These are phyloP conservation scores for Stemphylium beticola DNA, from an alignment of 2,329 filamentous ascomycete species.

Conservation along the genomic window DNA sequence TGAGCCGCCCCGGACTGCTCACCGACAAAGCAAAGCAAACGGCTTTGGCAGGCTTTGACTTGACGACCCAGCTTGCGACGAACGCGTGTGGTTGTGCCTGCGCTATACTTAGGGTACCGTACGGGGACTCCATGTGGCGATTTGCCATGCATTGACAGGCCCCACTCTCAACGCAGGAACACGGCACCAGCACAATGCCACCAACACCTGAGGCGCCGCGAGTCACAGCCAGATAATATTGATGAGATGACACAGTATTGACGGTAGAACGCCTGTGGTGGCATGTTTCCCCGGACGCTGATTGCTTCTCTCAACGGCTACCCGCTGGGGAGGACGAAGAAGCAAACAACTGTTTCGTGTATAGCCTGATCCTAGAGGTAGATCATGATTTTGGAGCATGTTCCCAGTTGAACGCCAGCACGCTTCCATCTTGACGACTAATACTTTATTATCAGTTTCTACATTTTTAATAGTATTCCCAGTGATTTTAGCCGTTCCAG, in stretches of 20 bases:
- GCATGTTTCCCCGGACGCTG: not conserved
- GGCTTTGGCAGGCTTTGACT: not conserved
- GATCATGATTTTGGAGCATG: not conserved
- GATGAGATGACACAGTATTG: not conserved
- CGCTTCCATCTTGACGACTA: not conserved
- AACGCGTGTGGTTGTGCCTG: not conserved
- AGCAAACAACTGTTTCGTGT: slow-evolving; percentile 6
- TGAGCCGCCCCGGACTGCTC: not conserved
- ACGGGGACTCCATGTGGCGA: not conserved
- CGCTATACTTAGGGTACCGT: not conserved
- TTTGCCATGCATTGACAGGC: not conserved
- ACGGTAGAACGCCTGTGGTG: not conserved
- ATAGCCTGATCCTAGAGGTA: not conserved
- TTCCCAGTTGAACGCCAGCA: not conserved
- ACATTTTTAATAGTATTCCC: too few relatives aligned
- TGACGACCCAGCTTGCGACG: not conserved
- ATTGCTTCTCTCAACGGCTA: slow-evolving; percentile 9
- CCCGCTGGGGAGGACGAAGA: not conserved
- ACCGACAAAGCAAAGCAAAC: slow-evolving; percentile 1
- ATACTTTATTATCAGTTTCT: too few relatives aligned
- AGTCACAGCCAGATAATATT: slow-evolving; percentile 9
- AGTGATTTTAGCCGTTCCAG: too few relatives aligned
- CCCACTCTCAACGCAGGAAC: slow-evolving; percentile 16
- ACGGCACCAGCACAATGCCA: slow-evolving; percentile 1
- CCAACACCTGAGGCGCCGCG: slow-evolving; percentile 9